Evolutionary conservation across 371 early-diverging fungal genomes (phyloP).

Genomic region (Modicella reniformis): DNA sequence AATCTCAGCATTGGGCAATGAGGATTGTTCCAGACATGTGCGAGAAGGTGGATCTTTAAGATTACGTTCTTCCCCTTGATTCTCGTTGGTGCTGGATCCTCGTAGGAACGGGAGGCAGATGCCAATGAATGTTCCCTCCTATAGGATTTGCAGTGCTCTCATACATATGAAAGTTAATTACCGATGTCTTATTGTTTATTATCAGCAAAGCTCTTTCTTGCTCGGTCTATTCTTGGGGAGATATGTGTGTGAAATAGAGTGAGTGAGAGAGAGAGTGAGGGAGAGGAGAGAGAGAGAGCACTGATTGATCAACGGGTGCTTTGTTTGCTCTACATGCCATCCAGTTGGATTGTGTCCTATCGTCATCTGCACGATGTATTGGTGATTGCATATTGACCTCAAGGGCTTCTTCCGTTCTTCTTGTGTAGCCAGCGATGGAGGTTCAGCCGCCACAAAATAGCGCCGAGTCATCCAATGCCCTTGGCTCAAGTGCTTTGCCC

Average conservation of each 20-base stretch:
- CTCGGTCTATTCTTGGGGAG: slow-evolving; percentile 17
- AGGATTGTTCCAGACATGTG: too few relatives aligned
- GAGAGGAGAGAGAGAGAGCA: neutral
- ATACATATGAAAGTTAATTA: slow-evolving; percentile 42
- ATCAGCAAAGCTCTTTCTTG: neutral
- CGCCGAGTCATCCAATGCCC: slow-evolving; percentile 16
- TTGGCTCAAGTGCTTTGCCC: slow-evolving; percentile 40
- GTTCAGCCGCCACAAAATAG: slow-evolving; percentile 38
- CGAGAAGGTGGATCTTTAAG: too few relatives aligned
- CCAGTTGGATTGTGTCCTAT: too few relatives aligned
- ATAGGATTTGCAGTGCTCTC: slow-evolving; percentile 27
- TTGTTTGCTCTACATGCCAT: neutral
- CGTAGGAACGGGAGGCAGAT: too few relatives aligned
- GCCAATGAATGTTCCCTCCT: too few relatives aligned
- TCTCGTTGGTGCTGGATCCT: slow-evolving; percentile 1
- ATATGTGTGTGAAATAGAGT: neutral
- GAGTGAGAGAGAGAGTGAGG: neutral
- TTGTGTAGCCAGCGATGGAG: slow-evolving; percentile 34
- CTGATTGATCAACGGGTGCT: neutral
- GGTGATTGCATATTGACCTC: neutral
- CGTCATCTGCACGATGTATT: neutral
- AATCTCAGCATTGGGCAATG: too few relatives aligned
- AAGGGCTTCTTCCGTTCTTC: neutral
- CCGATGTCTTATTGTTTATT: slow-evolving; percentile 16
- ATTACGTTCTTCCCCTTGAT: neutral